Evolutionary conservation across 179 eudicot species (phyloP), one percentile per base, ranked within the genome.

Genomic region (Camellia oleifera): DNA sequence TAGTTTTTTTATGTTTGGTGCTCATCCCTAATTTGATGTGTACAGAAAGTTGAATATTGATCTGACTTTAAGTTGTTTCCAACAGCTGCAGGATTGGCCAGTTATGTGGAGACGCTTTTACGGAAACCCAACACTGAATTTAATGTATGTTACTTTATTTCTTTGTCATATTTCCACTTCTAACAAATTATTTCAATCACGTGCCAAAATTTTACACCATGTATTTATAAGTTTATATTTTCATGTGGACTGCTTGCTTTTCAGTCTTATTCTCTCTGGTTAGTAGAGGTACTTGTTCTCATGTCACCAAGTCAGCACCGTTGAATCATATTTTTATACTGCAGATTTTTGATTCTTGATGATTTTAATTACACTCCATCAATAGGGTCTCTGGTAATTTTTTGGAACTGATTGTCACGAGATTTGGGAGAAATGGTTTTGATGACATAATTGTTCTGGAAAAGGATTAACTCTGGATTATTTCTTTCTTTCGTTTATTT

Each of bases 41-140:
- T 15, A 40, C 32, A 20, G 32, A 46, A 76, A 20, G 10, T 48
- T 18, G 20, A 60, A 45, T 15, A 3, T 20, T 58, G n/a, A 65
- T 62, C 45, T 48, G 40, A 48, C 40, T 20, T 81, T 72, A 23
- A 44, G 18, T 46, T 80, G 79, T 85, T 69, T 75, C 73, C 72
- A 61, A 84, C 99, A 96, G 99, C 98, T 84, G 87, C 92, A 42
- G 99, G 98, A 84, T 79, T 96, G 88, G 86, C 90, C 48, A 92
- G 85, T 87, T 87, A 94, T 70, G 91, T 92, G 80, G 96, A 92
- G 82, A 87, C 90, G 61, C 93, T 96, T 78, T 79, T 87, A 79
- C 87, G 94, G 80, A 91, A 88, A 79, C 85, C 92, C 63, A 90
- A 91, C 60, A 82, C 89, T 45, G 99, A 96, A 81, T 96, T 94